Conservation (phyloP, 805 yeast species). For the Wickerhamomyces sydowiorum region DNA sequence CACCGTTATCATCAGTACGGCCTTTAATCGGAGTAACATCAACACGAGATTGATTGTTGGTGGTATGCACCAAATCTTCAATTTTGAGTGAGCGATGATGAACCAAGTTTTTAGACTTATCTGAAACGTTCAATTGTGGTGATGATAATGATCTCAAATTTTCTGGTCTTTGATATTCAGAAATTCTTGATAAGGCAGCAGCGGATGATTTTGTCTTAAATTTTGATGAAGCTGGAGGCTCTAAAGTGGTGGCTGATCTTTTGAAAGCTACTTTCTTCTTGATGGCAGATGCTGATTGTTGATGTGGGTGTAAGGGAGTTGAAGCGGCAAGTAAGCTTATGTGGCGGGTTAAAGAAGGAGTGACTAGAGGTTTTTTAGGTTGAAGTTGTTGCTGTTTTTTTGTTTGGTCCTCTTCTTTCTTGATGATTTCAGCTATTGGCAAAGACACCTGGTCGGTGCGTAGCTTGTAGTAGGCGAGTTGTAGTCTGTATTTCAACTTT, state of each 20-base stretch:
- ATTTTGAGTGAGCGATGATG: conserved; percentile 10
- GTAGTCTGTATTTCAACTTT: conserved; percentile 39
- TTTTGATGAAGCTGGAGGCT: conserved; percentile 1
- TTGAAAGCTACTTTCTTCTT: conserved; percentile 17
- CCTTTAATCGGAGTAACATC: conserved; percentile 19
- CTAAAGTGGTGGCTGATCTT: conserved; percentile 5
- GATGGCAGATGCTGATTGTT: background rate
- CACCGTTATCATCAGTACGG: conserved; percentile 17
- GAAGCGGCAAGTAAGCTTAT: conserved; percentile 31
- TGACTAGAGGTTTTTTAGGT: conserved; percentile 4
- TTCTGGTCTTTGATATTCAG: conserved; percentile 3
- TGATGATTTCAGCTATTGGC: conserved; percentile 26
- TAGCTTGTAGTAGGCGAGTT: conserved; percentile 47
- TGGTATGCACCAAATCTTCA: conserved; percentile 10
- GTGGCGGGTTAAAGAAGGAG: conserved; percentile 21
- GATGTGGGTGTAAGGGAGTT: conserved; percentile 17
- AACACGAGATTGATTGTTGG: conserved; percentile 9
- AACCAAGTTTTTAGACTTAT: background rate
- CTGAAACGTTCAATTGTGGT: background rate
- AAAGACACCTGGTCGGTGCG: conserved; percentile 39
- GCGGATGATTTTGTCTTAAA: conserved; percentile 1
- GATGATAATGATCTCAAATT: conserved; percentile 1
- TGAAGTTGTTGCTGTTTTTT: background rate
- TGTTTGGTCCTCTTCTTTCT: conserved; percentile 4
- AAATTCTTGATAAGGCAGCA: conserved; percentile 7